Conservation (phyloP, 768 basidiomycete species). For the Tephrocybe sp. region DNA sequence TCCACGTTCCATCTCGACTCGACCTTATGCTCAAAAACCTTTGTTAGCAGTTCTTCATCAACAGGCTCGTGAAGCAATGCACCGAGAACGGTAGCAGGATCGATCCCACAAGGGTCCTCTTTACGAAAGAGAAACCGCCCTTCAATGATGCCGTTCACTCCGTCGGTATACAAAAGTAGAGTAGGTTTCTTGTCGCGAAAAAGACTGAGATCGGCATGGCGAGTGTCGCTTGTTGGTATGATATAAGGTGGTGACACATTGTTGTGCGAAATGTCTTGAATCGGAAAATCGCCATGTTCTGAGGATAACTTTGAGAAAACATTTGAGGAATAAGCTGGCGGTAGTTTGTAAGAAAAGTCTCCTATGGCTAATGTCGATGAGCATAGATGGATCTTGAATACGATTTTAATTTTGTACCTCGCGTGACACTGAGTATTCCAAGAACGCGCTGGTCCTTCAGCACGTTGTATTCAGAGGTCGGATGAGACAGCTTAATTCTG, state of each 20-base stretch:
- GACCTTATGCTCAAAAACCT: constrained; percentile 13
- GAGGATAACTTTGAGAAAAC: constrained; percentile 11
- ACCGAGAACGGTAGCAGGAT: constrained; percentile 11
- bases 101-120: constrained; percentile 6
- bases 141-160: constrained; percentile 14
- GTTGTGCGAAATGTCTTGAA: constrained; percentile 5
- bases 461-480: constrained; percentile 10
- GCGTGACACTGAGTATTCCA: constrained; percentile 11
- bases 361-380: constrained; percentile 11
- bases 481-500: constrained; percentile 11
- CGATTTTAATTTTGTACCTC: constrained; percentile 5
- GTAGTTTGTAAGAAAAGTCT: constrained; percentile 15
- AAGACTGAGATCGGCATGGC: constrained; percentile 10
- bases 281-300: neutral
- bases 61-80: constrained; percentile 11
- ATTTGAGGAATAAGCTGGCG: constrained; percentile 4
- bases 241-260: constrained; percentile 15
- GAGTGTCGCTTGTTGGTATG: constrained; percentile 7
- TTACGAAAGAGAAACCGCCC: constrained; percentile 15
- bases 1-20: constrained; percentile 13
- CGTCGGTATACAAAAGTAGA: constrained; percentile 13
- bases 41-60: constrained; percentile 2
- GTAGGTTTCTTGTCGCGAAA: constrained; percentile 3
- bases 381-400: neutral
- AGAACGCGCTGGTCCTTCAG: constrained; percentile 9